Base-by-base conservation (phyloP, 2,329 filamentous ascomycete species). In the Aspergillus tubingensis region DNA sequence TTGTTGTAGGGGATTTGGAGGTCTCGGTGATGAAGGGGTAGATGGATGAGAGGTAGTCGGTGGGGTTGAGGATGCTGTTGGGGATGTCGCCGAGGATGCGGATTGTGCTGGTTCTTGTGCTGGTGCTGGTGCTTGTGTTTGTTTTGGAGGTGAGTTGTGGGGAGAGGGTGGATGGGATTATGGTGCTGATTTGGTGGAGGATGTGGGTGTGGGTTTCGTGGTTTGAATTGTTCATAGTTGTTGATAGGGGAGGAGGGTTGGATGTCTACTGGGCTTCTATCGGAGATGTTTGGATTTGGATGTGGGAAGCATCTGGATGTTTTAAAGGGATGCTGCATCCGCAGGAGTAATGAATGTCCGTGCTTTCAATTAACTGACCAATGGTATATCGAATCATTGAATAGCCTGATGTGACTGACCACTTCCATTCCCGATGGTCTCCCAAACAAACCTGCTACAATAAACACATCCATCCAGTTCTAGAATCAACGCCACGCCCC, bases 61-160 rank as follows among this genome's bases (percentile, higher is more conserved):
- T 27, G 8, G 27, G 27, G 27, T 39, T 44, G 25, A 17, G 50
- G 30, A 38, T 62, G 11, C 58, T 62, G 36, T 60, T 66, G 1
- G 62, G 62, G 10, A 53, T 64, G 53, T 64, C 62, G 3, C 54
- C 60, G 7, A 64, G 50, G 17, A 66, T 56, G 36, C 62, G 60
- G 13, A 62, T 58, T 6, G 39, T 19, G 39, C 8, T 19, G 23
- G 23, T 23, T 23, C 23, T 23, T 23, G 23, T 23, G 23, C 2
- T 23, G 1, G 23, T 23, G 23, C 5, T 23, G 4, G 23, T 23
- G 23, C 2, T 57, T 6, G 39, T 19, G 39, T 17, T 57, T 6
- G 39, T 19, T 17, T 17, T 19, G 10, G 39, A 43, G 7, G 13
- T 15, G 39, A 43, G 7, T 8, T 43, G 8, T 43, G 17, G 17